Evolutionary conservation across 176 grass and related monocot genomes (phyloP), one percentile per base, ranked within the genome.

Genomic region (Triticum aestivum): DNA sequence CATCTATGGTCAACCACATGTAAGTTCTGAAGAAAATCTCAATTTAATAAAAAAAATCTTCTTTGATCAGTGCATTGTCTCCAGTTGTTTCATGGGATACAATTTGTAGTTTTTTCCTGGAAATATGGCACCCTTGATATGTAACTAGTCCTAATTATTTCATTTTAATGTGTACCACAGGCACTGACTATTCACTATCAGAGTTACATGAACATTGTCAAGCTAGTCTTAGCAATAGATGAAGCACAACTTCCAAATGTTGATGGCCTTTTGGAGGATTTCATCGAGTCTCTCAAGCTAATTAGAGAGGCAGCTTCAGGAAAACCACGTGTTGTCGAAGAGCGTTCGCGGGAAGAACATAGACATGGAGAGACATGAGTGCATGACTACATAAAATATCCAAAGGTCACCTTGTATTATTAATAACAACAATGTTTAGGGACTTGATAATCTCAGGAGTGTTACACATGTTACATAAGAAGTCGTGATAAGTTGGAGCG

Each of bases 181-280:
- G 95, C 89, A 23, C 67, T 97, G 15, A 91, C 85, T 13, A n/a
- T 95, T 54, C 90, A 93, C 26, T 97, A 85, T 63, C 92, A 93
- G 61, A 97, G 95, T 76, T 97, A 97, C 69, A 83, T 89, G 79
- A 93, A 95, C 77, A 85, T 5, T 4, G 39, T 97, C 65, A 97
- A 93, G 87, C 77, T 93, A 37, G 87, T 93, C 21, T 34, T 97
- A 1, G 83, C 90, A 24, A 85, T 95, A 33, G 91, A 95, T 20
- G 95, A 95, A 13, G 83, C 41, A 12, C 80, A 67, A 4, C 83
- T 97, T 61, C 69, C 87, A 20, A 82, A 93, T 93, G 11, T 80
- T 20, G 74, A 83, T 74, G 84, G 80, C 65, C 88, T 97, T n/a
- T 69, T 95, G 49, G 89, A 91, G 52, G 91, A 97, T 59, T 90